Percentiles rank a stretch among this genome's conserved stretches.
phyloP scores from a whole-genome alignment of 2,329 filamentous ascomycete species.

The Incumbomyces delicatus region DNA sequence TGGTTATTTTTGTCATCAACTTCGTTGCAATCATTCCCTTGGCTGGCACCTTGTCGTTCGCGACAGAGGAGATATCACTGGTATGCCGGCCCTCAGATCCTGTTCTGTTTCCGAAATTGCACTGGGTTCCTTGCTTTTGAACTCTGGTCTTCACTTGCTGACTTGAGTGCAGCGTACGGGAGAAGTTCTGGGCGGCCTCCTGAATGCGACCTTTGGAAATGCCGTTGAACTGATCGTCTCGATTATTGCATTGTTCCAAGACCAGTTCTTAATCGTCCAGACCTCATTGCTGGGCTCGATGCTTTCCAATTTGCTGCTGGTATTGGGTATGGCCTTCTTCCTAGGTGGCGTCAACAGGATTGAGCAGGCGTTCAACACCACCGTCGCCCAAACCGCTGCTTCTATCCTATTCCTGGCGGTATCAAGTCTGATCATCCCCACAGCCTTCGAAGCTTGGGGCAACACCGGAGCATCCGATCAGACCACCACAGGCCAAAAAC shows the following conservation, averaged over 20 bases:
- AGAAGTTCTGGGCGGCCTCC: conserved; percentile 75
- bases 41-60: conserved; percentile 75
- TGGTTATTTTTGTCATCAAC: conserved; percentile 74
- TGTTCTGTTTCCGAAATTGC: too few relatives aligned
- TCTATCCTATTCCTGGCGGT: conserved; percentile 71
- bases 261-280: conserved; percentile 75
- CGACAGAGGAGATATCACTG: conserved; percentile 81
- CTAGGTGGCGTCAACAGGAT: conserved; percentile 67
- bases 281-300: conserved; percentile 88
- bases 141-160: too few relatives aligned
- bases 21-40: conserved; percentile 89
- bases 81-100: conserved; percentile 6
- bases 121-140: too few relatives aligned
- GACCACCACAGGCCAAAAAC: conserved; percentile 11
- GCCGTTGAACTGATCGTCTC: conserved; percentile 84
- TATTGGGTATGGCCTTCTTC: conserved; percentile 89
- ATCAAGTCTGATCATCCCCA: conserved; percentile 76
- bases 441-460: conserved; percentile 62
- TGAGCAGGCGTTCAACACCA: conserved; percentile 85
- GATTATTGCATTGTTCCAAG: conserved; percentile 66
- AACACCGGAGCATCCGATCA: conserved; percentile 21
- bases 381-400: conserved; percentile 80
- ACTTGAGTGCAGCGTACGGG: conserved; percentile 42
- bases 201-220: conserved; percentile 89
- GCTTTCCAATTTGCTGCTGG: conserved; percentile 77